Conservation (phyloP, 164 flowering plant species). For the Aristolochia californica region DNA sequence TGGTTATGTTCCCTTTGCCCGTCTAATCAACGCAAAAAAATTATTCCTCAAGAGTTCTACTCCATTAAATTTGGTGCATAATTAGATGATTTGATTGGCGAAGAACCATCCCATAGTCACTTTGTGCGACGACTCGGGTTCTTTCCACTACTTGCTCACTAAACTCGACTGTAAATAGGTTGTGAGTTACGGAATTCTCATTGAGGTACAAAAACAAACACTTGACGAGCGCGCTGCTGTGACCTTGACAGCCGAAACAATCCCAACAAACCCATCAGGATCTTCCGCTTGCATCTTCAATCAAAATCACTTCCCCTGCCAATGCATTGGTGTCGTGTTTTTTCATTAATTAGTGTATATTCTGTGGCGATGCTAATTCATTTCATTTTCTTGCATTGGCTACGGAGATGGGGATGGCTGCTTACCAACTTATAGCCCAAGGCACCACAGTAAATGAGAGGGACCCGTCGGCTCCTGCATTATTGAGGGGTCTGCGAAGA, state of each 20-base stretch:
- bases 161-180: too few relatives aligned
- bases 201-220: too few relatives aligned
- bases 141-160: too few relatives aligned
- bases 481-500: constrained; percentile 3
- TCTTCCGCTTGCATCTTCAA: neutral
- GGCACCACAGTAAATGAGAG: constrained; percentile 5
- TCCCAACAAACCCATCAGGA: neutral
- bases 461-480: constrained; percentile 8
- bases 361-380: constrained; percentile 4
- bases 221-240: neutral
- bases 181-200: too few relatives aligned
- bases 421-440: constrained; percentile 5
- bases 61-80: too few relatives aligned
- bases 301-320: neutral
- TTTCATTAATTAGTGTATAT: neutral
- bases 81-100: too few relatives aligned
- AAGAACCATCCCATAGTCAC: too few relatives aligned
- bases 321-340: neutral
- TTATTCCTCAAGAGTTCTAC: too few relatives aligned
- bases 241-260: too few relatives aligned
- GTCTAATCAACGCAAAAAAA: too few relatives aligned
- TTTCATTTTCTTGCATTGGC: constrained; percentile 2
- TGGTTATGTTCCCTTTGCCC: too few relatives aligned
- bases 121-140: too few relatives aligned
- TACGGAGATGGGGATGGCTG: constrained; percentile 3